A percentile compares a stretch with the other conserved stretches of the same genome.
Conservation (phyloP, 208 protist species). For the Phytomonas serpens region DNA sequence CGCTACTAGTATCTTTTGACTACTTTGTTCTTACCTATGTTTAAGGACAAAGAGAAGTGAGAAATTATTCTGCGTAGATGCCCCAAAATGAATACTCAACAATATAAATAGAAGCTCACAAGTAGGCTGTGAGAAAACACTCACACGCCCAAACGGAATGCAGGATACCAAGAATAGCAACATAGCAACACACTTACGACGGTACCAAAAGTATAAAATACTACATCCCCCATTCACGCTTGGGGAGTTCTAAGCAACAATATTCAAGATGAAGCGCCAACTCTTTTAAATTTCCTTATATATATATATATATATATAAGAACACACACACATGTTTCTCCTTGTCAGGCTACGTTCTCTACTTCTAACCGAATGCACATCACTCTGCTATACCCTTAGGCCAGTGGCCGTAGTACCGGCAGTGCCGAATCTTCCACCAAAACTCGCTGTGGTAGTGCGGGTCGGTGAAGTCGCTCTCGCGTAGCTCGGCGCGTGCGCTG, state of each 20-base stretch:
- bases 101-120: neutral
- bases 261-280: neutral
- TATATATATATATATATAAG: neutral
- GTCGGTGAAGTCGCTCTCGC: constrained; percentile 82
- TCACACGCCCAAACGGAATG: neutral
- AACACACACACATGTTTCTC: neutral
- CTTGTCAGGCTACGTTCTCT: neutral
- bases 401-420: constrained; percentile 84
- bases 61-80: neutral
- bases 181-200: neutral
- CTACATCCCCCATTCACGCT: neutral
- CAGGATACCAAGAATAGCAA: neutral
- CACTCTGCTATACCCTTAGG: constrained; percentile 77
- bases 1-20: neutral
- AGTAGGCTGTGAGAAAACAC: neutral
- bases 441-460: constrained; percentile 83
- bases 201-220: neutral
- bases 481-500: constrained; percentile 66
- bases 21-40: neutral
- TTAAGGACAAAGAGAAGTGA: constrained; percentile 1
- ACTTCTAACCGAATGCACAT: neutral
- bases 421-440: constrained; percentile 85
- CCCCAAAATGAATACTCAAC: neutral
- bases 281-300: neutral
- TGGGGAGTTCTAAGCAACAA: neutral